Conservation (phyloP, 2,329 filamentous ascomycete genomes). For the Claviceps pusilla region DNA sequence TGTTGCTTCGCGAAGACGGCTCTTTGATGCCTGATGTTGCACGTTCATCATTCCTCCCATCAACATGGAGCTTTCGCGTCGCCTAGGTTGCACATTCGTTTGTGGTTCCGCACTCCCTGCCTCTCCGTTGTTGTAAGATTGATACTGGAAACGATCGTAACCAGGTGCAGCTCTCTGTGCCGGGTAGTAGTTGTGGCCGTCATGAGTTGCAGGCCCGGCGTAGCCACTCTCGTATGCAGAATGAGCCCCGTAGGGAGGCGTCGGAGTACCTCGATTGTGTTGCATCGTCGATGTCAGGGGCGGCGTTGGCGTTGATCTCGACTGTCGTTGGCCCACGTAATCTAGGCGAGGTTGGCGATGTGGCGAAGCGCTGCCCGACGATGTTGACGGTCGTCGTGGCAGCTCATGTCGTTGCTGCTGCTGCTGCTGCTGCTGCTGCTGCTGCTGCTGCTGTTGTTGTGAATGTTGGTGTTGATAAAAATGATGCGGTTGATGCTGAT, state of each 20-base stretch:
- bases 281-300: slow-evolving; percentile 23
- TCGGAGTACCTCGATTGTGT: slow-evolving; percentile 24
- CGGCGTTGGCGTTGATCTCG: slow-evolving; percentile 33
- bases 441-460: neutral
- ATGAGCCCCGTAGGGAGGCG: slow-evolving; percentile 24
- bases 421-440: neutral
- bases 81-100: slow-evolving; percentile 20
- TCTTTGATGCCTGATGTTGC: slow-evolving; percentile 35
- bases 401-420: slow-evolving; percentile 15
- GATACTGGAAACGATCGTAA: slow-evolving; percentile 24
- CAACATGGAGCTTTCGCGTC: slow-evolving; percentile 43
- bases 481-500: neutral
- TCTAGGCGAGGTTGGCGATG: slow-evolving; percentile 31
- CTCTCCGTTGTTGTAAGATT: slow-evolving; percentile 13
- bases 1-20: slow-evolving; percentile 40
- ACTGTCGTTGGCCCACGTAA: slow-evolving; percentile 12
- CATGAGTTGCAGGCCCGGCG: slow-evolving; percentile 13
- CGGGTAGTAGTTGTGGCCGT: slow-evolving; percentile 9
- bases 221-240: slow-evolving; percentile 32
- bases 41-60: slow-evolving; percentile 29
- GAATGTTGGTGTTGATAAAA: neutral
- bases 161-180: slow-evolving; percentile 14
- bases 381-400: slow-evolving; percentile 32
- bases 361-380: slow-evolving; percentile 32
- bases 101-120: slow-evolving; percentile 11